phyloP scores from a whole-genome alignment of 1,139 yeast genomes.

The Sugiyamaella grinbergsii region DNA sequence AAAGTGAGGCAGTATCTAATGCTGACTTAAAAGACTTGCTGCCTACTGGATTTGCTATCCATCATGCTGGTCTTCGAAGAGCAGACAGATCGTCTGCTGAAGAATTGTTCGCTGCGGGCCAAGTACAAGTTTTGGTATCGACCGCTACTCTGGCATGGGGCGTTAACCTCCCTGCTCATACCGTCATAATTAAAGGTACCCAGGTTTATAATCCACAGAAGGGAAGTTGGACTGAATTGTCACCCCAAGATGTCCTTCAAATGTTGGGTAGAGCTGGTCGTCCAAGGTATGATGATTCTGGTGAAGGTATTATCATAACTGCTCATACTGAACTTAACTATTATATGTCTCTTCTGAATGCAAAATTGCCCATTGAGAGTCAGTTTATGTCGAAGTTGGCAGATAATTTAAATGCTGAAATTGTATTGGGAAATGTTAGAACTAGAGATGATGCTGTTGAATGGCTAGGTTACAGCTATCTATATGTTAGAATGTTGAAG shows the following conservation, averaged over 20 bases:
- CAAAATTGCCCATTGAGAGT: slow-evolving; percentile 90
- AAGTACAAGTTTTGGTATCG: slow-evolving; percentile 77
- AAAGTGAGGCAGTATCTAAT: slow-evolving; percentile 59
- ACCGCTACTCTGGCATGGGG: slow-evolving; percentile 99
- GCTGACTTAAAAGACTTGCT: slow-evolving; percentile 61
- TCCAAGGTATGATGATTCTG: slow-evolving; percentile 88
- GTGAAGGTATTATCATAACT: slow-evolving; percentile 93
- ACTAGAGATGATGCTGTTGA: slow-evolving; percentile 65
- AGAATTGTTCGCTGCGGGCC: slow-evolving; percentile 86
- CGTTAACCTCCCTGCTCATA: slow-evolving; percentile 95
- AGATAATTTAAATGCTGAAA: slow-evolving; percentile 83
- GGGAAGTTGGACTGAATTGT: slow-evolving; percentile 84
- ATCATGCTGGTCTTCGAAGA: slow-evolving; percentile 87
- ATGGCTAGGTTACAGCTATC: slow-evolving; percentile 81
- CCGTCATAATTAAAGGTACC: slow-evolving; percentile 93
- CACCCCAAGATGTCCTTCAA: slow-evolving; percentile 92
- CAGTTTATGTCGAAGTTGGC: slow-evolving; percentile 71
- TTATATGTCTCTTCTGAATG: slow-evolving; percentile 83
- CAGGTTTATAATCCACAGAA: slow-evolving; percentile 89
- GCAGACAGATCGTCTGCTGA: slow-evolving; percentile 78
- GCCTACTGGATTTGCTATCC: slow-evolving; percentile 81
- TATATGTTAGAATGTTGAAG: slow-evolving; percentile 75
- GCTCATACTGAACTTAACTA: slow-evolving; percentile 84
- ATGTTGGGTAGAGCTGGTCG: slow-evolving; percentile 97
- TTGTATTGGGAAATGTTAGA: slow-evolving; percentile 69